Base-by-base conservation (phyloP, 2,329 filamentous ascomycete species). In the Coniochaeta prunicola region DNA sequence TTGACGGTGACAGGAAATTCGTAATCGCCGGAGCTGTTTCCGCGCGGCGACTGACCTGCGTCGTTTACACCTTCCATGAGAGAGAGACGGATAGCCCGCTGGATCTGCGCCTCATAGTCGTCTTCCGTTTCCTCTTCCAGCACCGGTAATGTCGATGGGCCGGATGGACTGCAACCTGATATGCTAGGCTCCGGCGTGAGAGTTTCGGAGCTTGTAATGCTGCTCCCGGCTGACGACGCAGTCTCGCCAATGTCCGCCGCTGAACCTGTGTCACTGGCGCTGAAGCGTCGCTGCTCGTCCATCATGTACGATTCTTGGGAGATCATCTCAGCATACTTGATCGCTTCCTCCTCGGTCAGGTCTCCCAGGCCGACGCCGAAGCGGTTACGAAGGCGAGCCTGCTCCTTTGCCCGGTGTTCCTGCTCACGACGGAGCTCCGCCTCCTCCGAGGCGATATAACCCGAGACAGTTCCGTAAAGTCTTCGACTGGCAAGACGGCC, bases 401-500 rank as follows among this genome's bases (percentile, higher is more conserved):
- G 79, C 67, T 96, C 88, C 59, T 86, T 87, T 26, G 80, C 79
- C 40, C 84, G 82, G 48, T 84, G 81, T 33, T 86, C 77, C 64
- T 87, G 85, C 67, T 96, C 91, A 9, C 82, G 81, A 58, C 89
- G 87, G 58, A 97, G 80, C 70, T 96, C 92, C 48, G 86, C 81
- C 64, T 89, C 84, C 71, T 97, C 93, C n/a, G 90, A 88, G 42
- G 87, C 87, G 62, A 97, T 97, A 68, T 92, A 92, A 63, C 88
- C 88, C 60, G 87, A 84, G 36, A 96, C 79, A 26, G 88, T 86
- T 19, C 85, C 87, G 48, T 90, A 83, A 21, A 87, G 73, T 4
- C 81, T 77, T 50, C 82, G 79, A 57, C 75, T 77, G 17, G 74
- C 74, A 7, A 76, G 64, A 24, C 78, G 79, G n/a, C 79, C 78